A percentile compares a stretch with the other conserved stretches of the same genome.
phyloP scores from a whole-genome alignment of 306 rosid species.

The Vigna angularis region DNA sequence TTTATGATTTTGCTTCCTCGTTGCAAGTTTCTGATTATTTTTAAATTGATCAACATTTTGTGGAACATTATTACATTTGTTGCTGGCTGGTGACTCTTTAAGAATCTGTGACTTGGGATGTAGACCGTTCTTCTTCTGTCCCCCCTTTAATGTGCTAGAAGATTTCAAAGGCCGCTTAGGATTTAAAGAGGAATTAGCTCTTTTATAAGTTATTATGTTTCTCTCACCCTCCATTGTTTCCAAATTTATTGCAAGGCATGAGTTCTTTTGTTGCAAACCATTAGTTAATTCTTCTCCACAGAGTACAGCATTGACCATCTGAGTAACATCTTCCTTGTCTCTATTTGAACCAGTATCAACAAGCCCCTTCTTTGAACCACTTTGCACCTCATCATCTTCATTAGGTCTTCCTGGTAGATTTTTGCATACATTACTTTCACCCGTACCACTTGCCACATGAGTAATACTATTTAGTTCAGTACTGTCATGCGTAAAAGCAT shows the following conservation, averaged over 20 bases:
- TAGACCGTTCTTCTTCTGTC: constrained; percentile 39
- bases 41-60: constrained; percentile 40
- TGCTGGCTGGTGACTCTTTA: constrained; percentile 43
- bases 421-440: constrained; percentile 35
- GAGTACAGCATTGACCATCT: constrained; percentile 37
- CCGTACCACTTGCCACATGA: constrained; percentile 26
- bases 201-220: constrained; percentile 37
- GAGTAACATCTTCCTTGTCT: constrained; percentile 38
- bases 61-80: constrained; percentile 39
- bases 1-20: constrained; percentile 47
- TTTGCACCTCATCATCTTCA: constrained; percentile 41
- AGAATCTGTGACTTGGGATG: constrained; percentile 41
- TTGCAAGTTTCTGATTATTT: constrained; percentile 43
- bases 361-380: constrained; percentile 21
- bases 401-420: constrained; percentile 36
- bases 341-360: constrained; percentile 21
- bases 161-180: constrained; percentile 46
- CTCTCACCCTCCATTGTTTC: constrained; percentile 40
- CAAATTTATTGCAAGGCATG: constrained; percentile 29
- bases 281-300: constrained; percentile 37
- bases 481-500: constrained; percentile 31
- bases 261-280: constrained; percentile 39
- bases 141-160: constrained; percentile 44
- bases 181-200: constrained; percentile 31
- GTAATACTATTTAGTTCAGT: constrained; percentile 31